Evolutionary conservation across 73 alveolate species (phyloP).

Genomic region (Paramecium biaurelia): DNA sequence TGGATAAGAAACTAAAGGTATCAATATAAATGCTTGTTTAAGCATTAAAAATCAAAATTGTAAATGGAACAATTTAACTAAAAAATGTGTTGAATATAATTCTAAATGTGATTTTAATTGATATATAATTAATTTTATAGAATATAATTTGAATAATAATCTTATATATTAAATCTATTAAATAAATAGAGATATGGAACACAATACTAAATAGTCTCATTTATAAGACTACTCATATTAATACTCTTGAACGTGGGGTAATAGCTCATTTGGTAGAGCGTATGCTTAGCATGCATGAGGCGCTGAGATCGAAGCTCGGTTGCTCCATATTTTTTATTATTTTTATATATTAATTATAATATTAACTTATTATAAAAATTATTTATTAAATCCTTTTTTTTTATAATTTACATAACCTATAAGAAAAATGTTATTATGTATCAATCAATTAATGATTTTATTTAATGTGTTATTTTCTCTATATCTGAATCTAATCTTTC

Average conservation of each 20-base stretch:
- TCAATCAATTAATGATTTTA: slow-evolving; percentile 32
- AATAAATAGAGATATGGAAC: neutral
- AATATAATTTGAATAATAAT: too few relatives aligned
- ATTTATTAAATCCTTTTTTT: neutral
- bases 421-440: neutral
- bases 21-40: neutral
- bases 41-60: neutral
- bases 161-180: too few relatives aligned
- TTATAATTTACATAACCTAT: neutral
- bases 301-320: slow-evolving; percentile 65
- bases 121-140: neutral
- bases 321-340: slow-evolving; percentile 47
- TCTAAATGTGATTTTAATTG: neutral
- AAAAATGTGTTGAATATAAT: neutral
- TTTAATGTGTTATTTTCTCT: slow-evolving; percentile 40
- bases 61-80: neutral
- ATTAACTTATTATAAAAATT: too few relatives aligned
- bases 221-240: neutral
- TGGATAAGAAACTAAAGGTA: slow-evolving; percentile 11
- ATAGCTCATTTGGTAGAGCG: slow-evolving; percentile 63
- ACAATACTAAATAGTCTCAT: neutral
- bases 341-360: neutral
- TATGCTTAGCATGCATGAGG: slow-evolving; percentile 63
- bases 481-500: slow-evolving; percentile 38
- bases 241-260: slow-evolving; percentile 37